Percentiles rank a stretch among this genome's conserved stretches.
phyloP scores from a whole-genome alignment of 2,329 filamentous ascomycete genomes.

The Aspergillus proliferans region DNA sequence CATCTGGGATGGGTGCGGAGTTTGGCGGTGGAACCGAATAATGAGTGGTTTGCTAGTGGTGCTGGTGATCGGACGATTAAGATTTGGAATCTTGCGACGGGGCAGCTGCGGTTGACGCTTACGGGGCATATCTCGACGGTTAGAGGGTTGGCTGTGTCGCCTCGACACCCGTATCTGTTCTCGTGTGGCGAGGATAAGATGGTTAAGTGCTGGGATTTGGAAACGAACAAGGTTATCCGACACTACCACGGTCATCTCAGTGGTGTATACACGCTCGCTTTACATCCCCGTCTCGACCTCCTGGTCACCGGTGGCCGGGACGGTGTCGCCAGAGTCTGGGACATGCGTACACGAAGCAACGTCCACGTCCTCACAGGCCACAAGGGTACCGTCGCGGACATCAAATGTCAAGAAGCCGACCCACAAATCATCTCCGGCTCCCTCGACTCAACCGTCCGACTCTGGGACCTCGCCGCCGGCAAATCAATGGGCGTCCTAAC shows the following conservation, averaged over 20 bases:
- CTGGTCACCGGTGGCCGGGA: slow-evolving; percentile 92
- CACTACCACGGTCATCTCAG: slow-evolving; percentile 97
- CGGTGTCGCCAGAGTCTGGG: slow-evolving; percentile 92
- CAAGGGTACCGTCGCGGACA: slow-evolving; percentile 79
- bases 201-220: slow-evolving; percentile 99
- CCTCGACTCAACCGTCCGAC: slow-evolving; percentile 79
- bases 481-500: slow-evolving; percentile 95
- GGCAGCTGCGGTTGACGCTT: slow-evolving; percentile 74
- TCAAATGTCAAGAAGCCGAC: slow-evolving; percentile 92
- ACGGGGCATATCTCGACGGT: slow-evolving; percentile 95
- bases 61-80: slow-evolving; percentile 96
- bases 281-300: slow-evolving; percentile 94
- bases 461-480: slow-evolving; percentile 94
- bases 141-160: slow-evolving; percentile 83
- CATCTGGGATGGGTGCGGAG: slow-evolving; percentile 91
- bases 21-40: slow-evolving; percentile 87
- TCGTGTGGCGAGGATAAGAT: slow-evolving; percentile 99
- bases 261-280: slow-evolving; percentile 83
- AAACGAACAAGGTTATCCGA: slow-evolving; percentile 98
- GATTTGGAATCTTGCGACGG: slow-evolving; percentile 93
- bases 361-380: slow-evolving; percentile 90
- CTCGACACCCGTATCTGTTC: slow-evolving; percentile 92
- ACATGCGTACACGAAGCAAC: slow-evolving; percentile 94
- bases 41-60: slow-evolving; percentile 95
- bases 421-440: slow-evolving; percentile 93